Evolutionary conservation across 2,329 filamentous ascomycete genomes (phyloP), one percentile per base, ranked within the genome.

Genomic region (Aspergillus alliaceus): DNA sequence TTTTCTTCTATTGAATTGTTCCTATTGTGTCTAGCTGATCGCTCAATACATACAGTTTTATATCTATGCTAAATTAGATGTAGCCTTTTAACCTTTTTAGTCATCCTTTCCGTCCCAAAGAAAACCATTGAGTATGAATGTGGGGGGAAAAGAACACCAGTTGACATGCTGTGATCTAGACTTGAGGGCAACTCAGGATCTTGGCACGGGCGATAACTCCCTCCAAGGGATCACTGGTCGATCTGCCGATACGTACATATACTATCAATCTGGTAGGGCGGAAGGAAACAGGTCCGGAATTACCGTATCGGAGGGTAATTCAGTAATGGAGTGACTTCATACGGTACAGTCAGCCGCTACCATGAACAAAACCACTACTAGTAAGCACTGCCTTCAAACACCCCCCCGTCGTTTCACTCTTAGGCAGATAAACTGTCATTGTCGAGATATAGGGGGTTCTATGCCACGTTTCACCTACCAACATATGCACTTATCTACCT

Each of bases 231-330:
- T 42, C n/a, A 48, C 6, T 48, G 44, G 44, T 48, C 44, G 44
- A 48, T 48, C 44, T 48, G 25, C 44, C 44, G 44, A 48, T 48
- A 48, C 44, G 15, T 48, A 48, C 44, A 48, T 31, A 47, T 42
- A 42, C 39, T 22, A 20, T 15, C 8, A 18, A 44, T 15, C 4
- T 46, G 14, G 12, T 25, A 35, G 15, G 6, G n/a, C 9, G 6
- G 2, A 35, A 39, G 12, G 35, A 39, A 20, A 1, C n/a, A 20
- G 11, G 35, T n/a, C n/a, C n/a, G n/a, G n/a, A n/a, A 25, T 25
- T 44, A 44, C 40, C 24, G 24, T 44, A 44, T n/a, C 8, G 24
- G 15, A 14, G 40, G 22, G 12, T 18, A 18, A 25, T 25, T 11
- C 3, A 22, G 39, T 42, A 27, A 42, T 42, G 22, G 39, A 2